Conservation (phyloP, 306 rosid genomes). For the Corylus americana region DNA sequence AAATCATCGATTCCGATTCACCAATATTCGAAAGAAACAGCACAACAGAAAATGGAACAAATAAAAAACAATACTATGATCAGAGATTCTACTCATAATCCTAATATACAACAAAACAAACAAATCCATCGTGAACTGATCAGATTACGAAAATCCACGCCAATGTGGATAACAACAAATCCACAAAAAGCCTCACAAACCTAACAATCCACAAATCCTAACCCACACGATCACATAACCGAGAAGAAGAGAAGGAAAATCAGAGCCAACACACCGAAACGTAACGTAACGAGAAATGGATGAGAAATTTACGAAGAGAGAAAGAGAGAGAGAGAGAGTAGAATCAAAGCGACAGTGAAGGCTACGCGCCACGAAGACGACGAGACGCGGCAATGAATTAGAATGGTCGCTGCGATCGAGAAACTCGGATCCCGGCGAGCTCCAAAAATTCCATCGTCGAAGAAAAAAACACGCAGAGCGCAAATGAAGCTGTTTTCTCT, state of each 20-base stretch:
- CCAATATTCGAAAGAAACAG: slow-evolving; percentile 11
- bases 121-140: background rate
- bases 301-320: slow-evolving; percentile 33
- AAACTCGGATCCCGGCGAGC: slow-evolving; percentile 67
- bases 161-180: slow-evolving; percentile 3
- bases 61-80: background rate
- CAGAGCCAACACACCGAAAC: background rate
- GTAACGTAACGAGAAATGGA: background rate
- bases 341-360: slow-evolving; percentile 22
- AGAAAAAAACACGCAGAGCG: slow-evolving; percentile 20
- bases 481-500: slow-evolving; percentile 34
- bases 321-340: slow-evolving; percentile 1
- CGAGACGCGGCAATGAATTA: slow-evolving; percentile 21
- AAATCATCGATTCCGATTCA: slow-evolving; percentile 6
- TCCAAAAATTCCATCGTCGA: slow-evolving; percentile 51
- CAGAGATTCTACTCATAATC: background rate
- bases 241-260: slow-evolving; percentile 1
- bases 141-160: slow-evolving; percentile 1
- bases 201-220: background rate
- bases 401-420: slow-evolving; percentile 42
- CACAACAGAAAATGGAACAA: background rate
- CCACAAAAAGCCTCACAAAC: background rate
- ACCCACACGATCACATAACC: slow-evolving; percentile 4
- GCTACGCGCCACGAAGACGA: slow-evolving; percentile 36
- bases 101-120: background rate